Conservation (phyloP, 139 green algal genomes). For the Ettlia oleoabundans region DNA sequence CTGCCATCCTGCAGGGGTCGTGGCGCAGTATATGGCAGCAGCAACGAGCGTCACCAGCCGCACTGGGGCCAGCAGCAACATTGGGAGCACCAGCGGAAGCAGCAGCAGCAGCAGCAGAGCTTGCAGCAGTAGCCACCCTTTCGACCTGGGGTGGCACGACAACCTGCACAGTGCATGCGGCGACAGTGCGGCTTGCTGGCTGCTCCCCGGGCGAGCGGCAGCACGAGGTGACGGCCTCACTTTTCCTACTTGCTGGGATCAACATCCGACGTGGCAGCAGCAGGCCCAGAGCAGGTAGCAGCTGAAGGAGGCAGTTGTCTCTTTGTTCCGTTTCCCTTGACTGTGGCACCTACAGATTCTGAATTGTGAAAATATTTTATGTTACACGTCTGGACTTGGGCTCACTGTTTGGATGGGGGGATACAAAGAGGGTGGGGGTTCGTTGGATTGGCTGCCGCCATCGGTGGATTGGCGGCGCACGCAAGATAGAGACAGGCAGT, state of each 20-base stretch:
- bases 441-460: no score
- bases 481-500: no score
- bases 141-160: slow-evolving; percentile 19
- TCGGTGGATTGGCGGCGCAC: no score
- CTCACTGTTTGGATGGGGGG: no score
- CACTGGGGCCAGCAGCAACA: no score
- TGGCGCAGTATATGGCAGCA: slow-evolving; percentile 6
- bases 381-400: no score
- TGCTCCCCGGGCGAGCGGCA: slow-evolving; percentile 3
- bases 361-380: no score
- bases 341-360: no score
- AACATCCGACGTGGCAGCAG: background rate
- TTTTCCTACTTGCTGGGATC: background rate
- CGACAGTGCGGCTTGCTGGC: slow-evolving; percentile 12
- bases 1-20: slow-evolving; percentile 3
- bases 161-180: slow-evolving; percentile 23
- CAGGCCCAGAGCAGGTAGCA: background rate
- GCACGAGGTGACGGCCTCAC: slow-evolving; percentile 13
- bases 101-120: background rate
- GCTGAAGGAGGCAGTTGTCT: background rate
- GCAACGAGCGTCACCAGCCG: no score
- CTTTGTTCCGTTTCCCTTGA: no score
- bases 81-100: no score
- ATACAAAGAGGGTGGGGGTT: no score
- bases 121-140: slow-evolving; percentile 4